phyloP scores from a whole-genome alignment of 768 basidiomycete genomes.

The Coprinopsis sp. region DNA sequence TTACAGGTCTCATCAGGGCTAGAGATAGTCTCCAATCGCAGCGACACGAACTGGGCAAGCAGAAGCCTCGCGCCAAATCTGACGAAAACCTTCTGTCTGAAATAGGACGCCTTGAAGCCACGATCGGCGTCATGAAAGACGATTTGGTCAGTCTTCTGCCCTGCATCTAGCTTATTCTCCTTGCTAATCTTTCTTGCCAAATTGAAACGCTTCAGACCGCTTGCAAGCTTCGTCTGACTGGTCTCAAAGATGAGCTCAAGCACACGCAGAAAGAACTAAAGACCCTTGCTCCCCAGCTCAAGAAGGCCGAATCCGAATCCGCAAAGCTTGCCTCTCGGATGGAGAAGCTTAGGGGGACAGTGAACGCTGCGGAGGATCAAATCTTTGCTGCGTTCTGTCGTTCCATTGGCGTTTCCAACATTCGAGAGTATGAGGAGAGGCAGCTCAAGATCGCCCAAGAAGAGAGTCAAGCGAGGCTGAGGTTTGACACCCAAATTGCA shows the following conservation, averaged over 20 bases:
- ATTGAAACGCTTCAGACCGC: constrained; percentile 64
- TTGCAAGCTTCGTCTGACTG: constrained; percentile 67
- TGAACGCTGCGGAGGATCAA: constrained; percentile 77
- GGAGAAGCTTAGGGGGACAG: constrained; percentile 44
- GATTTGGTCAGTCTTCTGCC: constrained; percentile 58
- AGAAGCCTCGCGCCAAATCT: constrained; percentile 76
- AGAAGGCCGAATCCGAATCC: constrained; percentile 57
- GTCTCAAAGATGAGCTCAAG: constrained; percentile 81
- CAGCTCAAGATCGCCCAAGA: constrained; percentile 86
- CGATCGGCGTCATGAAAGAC: constrained; percentile 70
- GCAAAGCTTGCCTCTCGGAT: constrained; percentile 51
- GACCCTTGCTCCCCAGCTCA: constrained; percentile 61
- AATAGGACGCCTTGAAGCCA: constrained; percentile 74
- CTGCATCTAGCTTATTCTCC: not conserved
- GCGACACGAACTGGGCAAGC: constrained; percentile 77
- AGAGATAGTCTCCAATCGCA: constrained; percentile 71
- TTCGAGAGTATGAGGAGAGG: constrained; percentile 91
- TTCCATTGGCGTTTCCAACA: constrained; percentile 71
- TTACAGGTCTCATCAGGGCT: constrained; percentile 43
- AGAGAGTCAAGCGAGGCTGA: constrained; percentile 77
- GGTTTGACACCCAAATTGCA: constrained; percentile 83
- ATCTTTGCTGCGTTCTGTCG: constrained; percentile 77
- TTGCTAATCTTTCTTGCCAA: not conserved
- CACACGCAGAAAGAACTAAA: constrained; percentile 70
- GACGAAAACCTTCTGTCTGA: constrained; percentile 78